A percentile compares a stretch with the other conserved stretches of the same genome.
Conservation (phyloP, 768 basidiomycete species). For the Tricholoma furcatifolium region DNA sequence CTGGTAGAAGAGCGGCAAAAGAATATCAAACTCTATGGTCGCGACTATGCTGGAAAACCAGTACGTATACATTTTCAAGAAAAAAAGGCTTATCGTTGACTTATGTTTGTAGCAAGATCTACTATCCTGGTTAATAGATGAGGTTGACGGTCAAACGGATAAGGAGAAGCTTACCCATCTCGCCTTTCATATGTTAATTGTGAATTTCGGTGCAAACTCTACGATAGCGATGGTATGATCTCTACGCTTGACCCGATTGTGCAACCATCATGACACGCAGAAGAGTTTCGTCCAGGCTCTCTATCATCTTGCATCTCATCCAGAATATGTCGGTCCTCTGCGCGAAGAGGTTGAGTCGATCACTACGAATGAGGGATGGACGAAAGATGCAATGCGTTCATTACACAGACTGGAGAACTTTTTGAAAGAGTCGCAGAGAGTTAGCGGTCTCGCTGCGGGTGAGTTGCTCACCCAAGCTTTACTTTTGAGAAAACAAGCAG, state of each 20-base stretch:
- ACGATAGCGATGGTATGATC: conserved; percentile 45
- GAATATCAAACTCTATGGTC: conserved; percentile 23
- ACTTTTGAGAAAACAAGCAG: too few relatives aligned
- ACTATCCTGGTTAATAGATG: conserved; percentile 47
- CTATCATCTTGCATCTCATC: conserved; percentile 33
- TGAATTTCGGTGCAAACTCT: conserved; percentile 45
- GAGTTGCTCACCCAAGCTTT: conserved; percentile 9
- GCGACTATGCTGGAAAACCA: conserved; percentile 29
- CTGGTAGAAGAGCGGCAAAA: too few relatives aligned
- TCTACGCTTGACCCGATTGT: too few relatives aligned
- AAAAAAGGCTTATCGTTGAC: too few relatives aligned
- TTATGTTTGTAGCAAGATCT: conserved; percentile 38
- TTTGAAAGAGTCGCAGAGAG: conserved; percentile 35
- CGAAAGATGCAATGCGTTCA: conserved; percentile 29
- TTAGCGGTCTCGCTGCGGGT: conserved; percentile 27
- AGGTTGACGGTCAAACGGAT: conserved; percentile 27
- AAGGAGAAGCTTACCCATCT: conserved; percentile 27
- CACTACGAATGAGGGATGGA: conserved; percentile 36
- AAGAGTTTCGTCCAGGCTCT: conserved; percentile 37
- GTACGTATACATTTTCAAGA: conserved; percentile 18
- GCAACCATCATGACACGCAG: conserved; percentile 41
- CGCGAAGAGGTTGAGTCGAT: conserved; percentile 43
- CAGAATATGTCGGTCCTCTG: conserved; percentile 30
- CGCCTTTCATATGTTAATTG: conserved; percentile 31
- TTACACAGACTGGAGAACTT: conserved; percentile 45